A percentile compares a stretch with the other conserved stretches of the same genome.
phyloP scores from a whole-genome alignment of 768 basidiomycete genomes.

The Tricholoma sp. region DNA sequence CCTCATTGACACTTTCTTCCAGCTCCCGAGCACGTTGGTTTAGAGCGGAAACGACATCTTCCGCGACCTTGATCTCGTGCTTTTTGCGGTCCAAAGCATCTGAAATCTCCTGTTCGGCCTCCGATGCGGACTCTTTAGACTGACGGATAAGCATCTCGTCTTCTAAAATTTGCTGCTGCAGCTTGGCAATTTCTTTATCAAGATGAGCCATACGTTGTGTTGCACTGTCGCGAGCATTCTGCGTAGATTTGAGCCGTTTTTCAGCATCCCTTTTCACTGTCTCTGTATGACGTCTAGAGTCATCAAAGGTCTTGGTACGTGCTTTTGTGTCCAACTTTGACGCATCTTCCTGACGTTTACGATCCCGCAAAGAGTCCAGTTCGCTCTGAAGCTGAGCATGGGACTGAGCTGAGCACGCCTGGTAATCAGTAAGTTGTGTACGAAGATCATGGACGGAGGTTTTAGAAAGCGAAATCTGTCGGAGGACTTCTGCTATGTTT shows the following conservation, averaged over 20 bases:
- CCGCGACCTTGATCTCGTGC: slow-evolving; percentile 57
- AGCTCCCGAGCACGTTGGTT: slow-evolving; percentile 66
- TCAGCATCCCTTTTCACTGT: slow-evolving; percentile 78
- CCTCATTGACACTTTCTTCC: slow-evolving; percentile 63
- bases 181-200: slow-evolving; percentile 52
- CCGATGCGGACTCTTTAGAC: slow-evolving; percentile 40
- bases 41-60: slow-evolving; percentile 61
- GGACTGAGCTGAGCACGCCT: slow-evolving; percentile 49
- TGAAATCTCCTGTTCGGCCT: slow-evolving; percentile 48
- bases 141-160: slow-evolving; percentile 49
- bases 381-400: slow-evolving; percentile 66
- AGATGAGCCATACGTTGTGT: slow-evolving; percentile 52
- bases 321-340: slow-evolving; percentile 72
- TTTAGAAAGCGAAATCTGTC: slow-evolving; percentile 64
- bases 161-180: slow-evolving; percentile 49
- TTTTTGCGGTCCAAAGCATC: slow-evolving; percentile 50
- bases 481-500: slow-evolving; percentile 67
- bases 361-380: slow-evolving; percentile 65
- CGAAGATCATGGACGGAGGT: slow-evolving; percentile 63
- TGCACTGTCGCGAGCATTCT: slow-evolving; percentile 58
- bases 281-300: slow-evolving; percentile 81
- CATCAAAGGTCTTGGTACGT: slow-evolving; percentile 84
- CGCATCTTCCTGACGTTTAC: slow-evolving; percentile 80
- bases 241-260: slow-evolving; percentile 74
- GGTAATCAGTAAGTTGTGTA: slow-evolving; percentile 61